These are phyloP conservation scores for Serendipita vermifera DNA, from an alignment of 768 basidiomycete species.

Conservation along the genomic window DNA sequence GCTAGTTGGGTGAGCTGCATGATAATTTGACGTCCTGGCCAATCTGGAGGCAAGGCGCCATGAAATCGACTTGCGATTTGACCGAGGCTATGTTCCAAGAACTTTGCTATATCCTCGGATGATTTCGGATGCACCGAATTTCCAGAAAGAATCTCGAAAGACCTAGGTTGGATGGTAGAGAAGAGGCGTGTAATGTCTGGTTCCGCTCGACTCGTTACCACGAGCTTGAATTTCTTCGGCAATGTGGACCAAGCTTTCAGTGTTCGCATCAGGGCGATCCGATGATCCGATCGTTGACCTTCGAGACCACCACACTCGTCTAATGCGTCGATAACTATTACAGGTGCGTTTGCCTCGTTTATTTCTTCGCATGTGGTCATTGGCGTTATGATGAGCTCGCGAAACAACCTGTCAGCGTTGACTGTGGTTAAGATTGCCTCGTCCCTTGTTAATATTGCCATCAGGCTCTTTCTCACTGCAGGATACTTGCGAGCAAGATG, in stretches of 20 bases:
- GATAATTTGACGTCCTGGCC: background rate
- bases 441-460: too few species aligned
- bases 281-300: background rate
- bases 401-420: too few species aligned
- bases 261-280: background rate
- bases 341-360: background rate
- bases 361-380: background rate
- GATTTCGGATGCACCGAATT: background rate
- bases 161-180: too few species aligned
- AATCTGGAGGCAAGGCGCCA: background rate
- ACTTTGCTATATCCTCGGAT: background rate
- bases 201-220: conserved; percentile 3
- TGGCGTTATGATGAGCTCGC: too few species aligned
- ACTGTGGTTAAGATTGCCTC: too few species aligned
- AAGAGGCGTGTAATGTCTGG: background rate
- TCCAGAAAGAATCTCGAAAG: background rate
- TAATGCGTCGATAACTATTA: background rate
- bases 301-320: conserved; percentile 6
- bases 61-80: background rate
- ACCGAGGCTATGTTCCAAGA: background rate
- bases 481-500: too few species aligned
- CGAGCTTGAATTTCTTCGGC: background rate
- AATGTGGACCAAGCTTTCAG: background rate
- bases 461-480: too few species aligned
- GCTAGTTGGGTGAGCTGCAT: background rate